These are phyloP conservation scores for Achlya hypogyna DNA, from an alignment of 352 stramenopile species.

Conservation along the genomic window DNA sequence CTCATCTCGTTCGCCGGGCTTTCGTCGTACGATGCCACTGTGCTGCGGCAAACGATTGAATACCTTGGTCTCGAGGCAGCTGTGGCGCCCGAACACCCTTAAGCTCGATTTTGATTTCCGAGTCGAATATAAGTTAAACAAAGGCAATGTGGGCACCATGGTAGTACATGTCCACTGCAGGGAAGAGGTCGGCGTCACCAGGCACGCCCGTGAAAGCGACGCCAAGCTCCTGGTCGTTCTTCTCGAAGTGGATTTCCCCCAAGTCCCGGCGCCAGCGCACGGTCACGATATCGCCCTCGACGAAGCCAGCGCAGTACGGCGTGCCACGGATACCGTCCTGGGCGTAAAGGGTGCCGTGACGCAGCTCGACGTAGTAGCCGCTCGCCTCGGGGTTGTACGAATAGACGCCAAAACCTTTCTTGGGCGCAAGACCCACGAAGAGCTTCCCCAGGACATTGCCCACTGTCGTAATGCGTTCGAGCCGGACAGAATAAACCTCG, in stretches of 20 bases:
- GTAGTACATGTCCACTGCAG: conserved; percentile 2
- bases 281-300: neutral
- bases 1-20: neutral
- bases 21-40: neutral
- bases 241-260: conserved; percentile 3
- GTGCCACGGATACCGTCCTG: neutral
- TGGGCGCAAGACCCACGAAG: conserved; percentile 1
- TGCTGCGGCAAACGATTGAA: conserved; percentile 4
- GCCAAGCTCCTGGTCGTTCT: conserved; percentile 10
- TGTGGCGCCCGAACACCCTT: neutral
- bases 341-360: neutral
- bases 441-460: conserved; percentile 9
- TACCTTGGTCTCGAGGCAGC: conserved; percentile 4
- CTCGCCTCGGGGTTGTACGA: conserved; percentile 1
- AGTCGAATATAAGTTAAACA: neutral
- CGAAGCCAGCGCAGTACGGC: conserved; percentile 1
- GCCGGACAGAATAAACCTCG: neutral
- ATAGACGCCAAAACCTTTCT: conserved; percentile 8
- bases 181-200: neutral
- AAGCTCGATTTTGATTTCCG: too few species aligned
- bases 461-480: neutral
- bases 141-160: neutral
- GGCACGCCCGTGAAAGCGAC: neutral
- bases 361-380: conserved; percentile 15
- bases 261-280: neutral